Conservation (phyloP, 306 rosid species). For the Mucuna pruriens region DNA sequence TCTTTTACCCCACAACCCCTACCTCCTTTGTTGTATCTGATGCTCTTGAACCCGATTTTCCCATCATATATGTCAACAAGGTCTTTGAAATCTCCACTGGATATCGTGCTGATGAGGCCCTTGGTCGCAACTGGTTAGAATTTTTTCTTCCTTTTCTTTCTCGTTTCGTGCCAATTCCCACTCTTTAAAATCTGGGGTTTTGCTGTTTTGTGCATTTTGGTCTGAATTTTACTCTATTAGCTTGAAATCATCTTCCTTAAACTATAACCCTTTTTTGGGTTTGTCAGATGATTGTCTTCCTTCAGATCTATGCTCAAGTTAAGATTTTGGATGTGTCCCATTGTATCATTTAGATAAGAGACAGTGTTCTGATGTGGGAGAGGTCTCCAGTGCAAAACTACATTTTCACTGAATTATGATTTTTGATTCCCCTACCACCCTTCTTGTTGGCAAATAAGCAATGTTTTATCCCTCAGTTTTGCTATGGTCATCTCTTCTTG, state of each 20-base stretch:
- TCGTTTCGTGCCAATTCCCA: background rate
- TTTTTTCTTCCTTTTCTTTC: background rate
- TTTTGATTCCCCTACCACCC: too few relatives aligned
- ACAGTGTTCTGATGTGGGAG: background rate
- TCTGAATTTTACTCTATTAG: background rate
- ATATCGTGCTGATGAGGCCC: conserved; percentile 88
- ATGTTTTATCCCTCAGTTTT: background rate
- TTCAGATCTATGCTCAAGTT: conserved; percentile 40
- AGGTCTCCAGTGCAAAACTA: background rate
- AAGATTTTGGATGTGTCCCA: conserved; percentile 5
- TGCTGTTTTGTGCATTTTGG: conserved; percentile 4
- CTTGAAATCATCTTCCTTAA: background rate
- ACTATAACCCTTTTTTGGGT: background rate
- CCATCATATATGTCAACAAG: conserved; percentile 90
- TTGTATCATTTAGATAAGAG: background rate
- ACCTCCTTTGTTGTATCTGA: conserved; percentile 91
- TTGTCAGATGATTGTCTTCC: conserved; percentile 36
- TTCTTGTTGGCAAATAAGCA: background rate
- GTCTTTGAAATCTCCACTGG: conserved; percentile 92
- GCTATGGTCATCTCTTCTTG: background rate
- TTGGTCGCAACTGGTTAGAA: conserved; percentile 87
- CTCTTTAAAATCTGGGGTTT: background rate
- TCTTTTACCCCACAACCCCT: conserved; percentile 70
- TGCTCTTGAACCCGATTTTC: conserved; percentile 89
- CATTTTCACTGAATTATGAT: conserved; percentile 23